These are phyloP conservation scores for Kazachstania sp. DNA, from an alignment of 1,139 yeast genomes.

Conservation along the genomic window DNA sequence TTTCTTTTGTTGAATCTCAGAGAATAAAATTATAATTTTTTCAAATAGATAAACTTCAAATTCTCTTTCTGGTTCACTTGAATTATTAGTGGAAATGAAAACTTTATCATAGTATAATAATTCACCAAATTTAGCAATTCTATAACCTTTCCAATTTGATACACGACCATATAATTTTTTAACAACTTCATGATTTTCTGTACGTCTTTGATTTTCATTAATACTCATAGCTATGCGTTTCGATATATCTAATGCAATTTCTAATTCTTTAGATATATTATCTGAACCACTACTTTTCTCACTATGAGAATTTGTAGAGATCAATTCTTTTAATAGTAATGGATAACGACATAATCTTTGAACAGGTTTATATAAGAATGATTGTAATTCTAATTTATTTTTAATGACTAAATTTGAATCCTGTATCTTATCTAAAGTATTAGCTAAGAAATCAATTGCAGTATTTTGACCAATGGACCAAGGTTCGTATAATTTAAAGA, in stretches of 20 bases:
- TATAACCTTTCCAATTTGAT: slow-evolving; percentile 91
- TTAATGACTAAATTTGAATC: slow-evolving; percentile 46
- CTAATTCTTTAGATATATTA: slow-evolving; percentile 53
- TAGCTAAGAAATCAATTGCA: slow-evolving; percentile 71
- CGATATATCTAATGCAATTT: slow-evolving; percentile 59
- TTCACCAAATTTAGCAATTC: slow-evolving; percentile 74
- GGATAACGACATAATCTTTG: slow-evolving; percentile 95
- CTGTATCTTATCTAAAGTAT: slow-evolving; percentile 32
- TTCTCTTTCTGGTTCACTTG: slow-evolving; percentile 68
- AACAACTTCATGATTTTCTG: slow-evolving; percentile 72
- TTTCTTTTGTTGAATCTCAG: slow-evolving; percentile 38
- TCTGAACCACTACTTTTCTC: slow-evolving; percentile 5
- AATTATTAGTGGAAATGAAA: slow-evolving; percentile 44
- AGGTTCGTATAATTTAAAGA: slow-evolving; percentile 83
- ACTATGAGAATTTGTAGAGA: slow-evolving; percentile 35
- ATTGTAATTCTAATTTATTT: slow-evolving; percentile 83
- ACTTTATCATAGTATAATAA: slow-evolving; percentile 70
- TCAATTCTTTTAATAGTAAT: slow-evolving; percentile 61
- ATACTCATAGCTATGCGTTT: slow-evolving; percentile 75
- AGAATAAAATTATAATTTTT: slow-evolving; percentile 73
- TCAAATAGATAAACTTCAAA: slow-evolving; percentile 87
- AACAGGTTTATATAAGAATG: slow-evolving; percentile 84
- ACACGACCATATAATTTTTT: slow-evolving; percentile 66
- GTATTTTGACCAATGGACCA: slow-evolving; percentile 81
- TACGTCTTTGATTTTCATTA: slow-evolving; percentile 88